Evolutionary conservation across 2,329 filamentous ascomycete species (phyloP), one percentile per base, ranked within the genome.

Genomic region (Colletotrichum brevisporum): DNA sequence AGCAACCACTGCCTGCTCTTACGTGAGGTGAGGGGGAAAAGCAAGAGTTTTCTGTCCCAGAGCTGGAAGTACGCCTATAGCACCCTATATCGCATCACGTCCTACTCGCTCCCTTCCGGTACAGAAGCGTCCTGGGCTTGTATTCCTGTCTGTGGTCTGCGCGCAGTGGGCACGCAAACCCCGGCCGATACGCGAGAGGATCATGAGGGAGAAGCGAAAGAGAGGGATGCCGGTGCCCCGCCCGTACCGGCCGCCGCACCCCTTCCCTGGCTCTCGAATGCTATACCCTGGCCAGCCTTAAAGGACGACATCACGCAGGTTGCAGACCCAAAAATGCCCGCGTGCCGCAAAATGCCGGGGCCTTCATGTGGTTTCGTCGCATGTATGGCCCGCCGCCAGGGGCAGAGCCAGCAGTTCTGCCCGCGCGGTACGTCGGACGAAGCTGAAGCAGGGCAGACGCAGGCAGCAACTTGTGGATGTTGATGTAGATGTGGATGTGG

Each of bases 201-300:
- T 56, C 55, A 56, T 57, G 62, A 61, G 43, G 61, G 45, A 61
- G 62, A 69, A 69, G 55, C 67, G 62, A 66, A 41, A 56, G 62
- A 26, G 26, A 58, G 45, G 45, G 41, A 65, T 13, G 50, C 54
- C 18, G 12, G 43, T 26, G 45, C 55, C 67, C 62, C 61, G 31
- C 61, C 62, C 55, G 43, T 50, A 41, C 65, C 53, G 60, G 27
- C 15, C 27, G 39, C 54, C 47, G 36, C 47, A 24, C 36, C 31
- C 43, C 43, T 54, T 55, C 54, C 62, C 43, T 69, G 66, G 10
- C 24, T 39, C 45, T 50, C 41, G 9, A 27, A 12, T 64, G 55
- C 39, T 45, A 60, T 59, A 41, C 13, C 50, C 10, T 16, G 21
- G 50, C 36, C 54, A 69, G 55, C 48, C 55, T 26, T 52, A 66